Conservation (phyloP, 2,329 filamentous ascomycete species). For the Hymenoscyphus albidus region DNA sequence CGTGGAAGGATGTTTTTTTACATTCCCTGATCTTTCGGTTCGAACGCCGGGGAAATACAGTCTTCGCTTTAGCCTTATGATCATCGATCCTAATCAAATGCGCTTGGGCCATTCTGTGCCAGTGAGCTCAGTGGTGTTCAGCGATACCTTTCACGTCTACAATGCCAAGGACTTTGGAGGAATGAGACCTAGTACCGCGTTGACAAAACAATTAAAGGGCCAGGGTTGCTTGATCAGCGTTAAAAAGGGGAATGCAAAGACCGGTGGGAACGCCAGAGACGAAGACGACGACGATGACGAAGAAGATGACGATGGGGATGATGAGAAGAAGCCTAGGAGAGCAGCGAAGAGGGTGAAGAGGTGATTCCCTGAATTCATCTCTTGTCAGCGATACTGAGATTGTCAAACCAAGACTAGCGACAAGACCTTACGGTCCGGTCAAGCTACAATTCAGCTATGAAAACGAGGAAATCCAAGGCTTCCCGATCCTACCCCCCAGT, state of each 20-base stretch:
- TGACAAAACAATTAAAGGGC: slow-evolving; percentile 71
- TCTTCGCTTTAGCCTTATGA: slow-evolving; percentile 69
- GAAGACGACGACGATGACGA: slow-evolving; percentile 29
- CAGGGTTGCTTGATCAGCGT: slow-evolving; percentile 82
- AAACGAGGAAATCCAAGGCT: neutral
- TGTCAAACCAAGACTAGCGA: slow-evolving; percentile 2
- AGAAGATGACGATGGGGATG: slow-evolving; percentile 24
- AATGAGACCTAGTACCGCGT: slow-evolving; percentile 71
- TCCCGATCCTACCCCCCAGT: neutral
- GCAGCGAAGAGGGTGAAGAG: slow-evolving; percentile 16
- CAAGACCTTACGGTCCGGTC: slow-evolving; percentile 1
- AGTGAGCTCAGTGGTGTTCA: slow-evolving; percentile 52
- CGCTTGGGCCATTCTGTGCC: slow-evolving; percentile 50
- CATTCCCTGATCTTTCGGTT: slow-evolving; percentile 78
- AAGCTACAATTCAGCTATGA: slow-evolving; percentile 4
- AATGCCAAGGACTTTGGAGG: slow-evolving; percentile 84
- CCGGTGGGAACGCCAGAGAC: slow-evolving; percentile 35
- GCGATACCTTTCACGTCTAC: slow-evolving; percentile 73
- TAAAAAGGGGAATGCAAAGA: slow-evolving; percentile 77
- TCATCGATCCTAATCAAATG: slow-evolving; percentile 61
- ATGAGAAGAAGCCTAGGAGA: slow-evolving; percentile 20
- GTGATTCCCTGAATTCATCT: slow-evolving; percentile 1
- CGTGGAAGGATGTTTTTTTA: slow-evolving; percentile 77
- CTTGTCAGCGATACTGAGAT: slow-evolving; percentile 2
- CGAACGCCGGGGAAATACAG: slow-evolving; percentile 73